Percentiles rank a stretch among this genome's conserved stretches.
Evolutionary conservation across 2,329 filamentous ascomycete genomes (phyloP).

Genomic region (Pseudodiploospora longispora): DNA sequence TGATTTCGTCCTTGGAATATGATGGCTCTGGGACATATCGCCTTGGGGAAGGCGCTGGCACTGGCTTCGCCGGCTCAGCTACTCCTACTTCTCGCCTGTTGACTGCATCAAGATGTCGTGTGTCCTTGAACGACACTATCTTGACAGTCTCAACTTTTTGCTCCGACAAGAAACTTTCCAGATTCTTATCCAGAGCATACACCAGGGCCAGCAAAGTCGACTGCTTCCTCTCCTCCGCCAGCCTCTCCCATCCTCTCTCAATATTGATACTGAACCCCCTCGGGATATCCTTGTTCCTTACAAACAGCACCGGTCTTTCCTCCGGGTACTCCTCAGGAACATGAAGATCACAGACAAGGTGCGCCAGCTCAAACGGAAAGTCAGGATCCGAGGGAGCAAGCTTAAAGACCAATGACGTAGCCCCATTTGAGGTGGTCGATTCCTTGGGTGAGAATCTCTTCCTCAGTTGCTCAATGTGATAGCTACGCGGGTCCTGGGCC

Average conservation of each 20-base stretch:
- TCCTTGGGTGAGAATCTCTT: slow-evolving; percentile 52
- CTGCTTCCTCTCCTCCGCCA: slow-evolving; percentile 47
- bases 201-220: slow-evolving; percentile 57
- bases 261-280: slow-evolving; percentile 69
- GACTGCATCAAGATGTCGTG: slow-evolving; percentile 33
- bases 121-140: slow-evolving; percentile 53
- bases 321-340: slow-evolving; percentile 59
- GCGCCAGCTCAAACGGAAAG: slow-evolving; percentile 69
- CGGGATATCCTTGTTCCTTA: slow-evolving; percentile 62
- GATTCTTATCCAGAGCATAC: slow-evolving; percentile 62
- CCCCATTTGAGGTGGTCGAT: slow-evolving; percentile 34
- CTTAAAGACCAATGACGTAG: slow-evolving; percentile 53
- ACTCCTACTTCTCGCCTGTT: slow-evolving; percentile 5
- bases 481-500: slow-evolving; percentile 59
- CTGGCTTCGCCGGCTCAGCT: not conserved
- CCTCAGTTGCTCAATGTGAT: slow-evolving; percentile 66
- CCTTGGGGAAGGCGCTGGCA: slow-evolving; percentile 10
- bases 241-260: slow-evolving; percentile 61
- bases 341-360: slow-evolving; percentile 58
- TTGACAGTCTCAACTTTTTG: slow-evolving; percentile 67
- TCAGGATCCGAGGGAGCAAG: slow-evolving; percentile 72
- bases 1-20: slow-evolving; percentile 52
- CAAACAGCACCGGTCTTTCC: slow-evolving; percentile 47
- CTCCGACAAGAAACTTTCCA: slow-evolving; percentile 62
- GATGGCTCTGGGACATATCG: slow-evolving; percentile 36